Evolutionary conservation across 1,284 basidiomycete species (phyloP).

Genomic region (Naganishia sp.): DNA sequence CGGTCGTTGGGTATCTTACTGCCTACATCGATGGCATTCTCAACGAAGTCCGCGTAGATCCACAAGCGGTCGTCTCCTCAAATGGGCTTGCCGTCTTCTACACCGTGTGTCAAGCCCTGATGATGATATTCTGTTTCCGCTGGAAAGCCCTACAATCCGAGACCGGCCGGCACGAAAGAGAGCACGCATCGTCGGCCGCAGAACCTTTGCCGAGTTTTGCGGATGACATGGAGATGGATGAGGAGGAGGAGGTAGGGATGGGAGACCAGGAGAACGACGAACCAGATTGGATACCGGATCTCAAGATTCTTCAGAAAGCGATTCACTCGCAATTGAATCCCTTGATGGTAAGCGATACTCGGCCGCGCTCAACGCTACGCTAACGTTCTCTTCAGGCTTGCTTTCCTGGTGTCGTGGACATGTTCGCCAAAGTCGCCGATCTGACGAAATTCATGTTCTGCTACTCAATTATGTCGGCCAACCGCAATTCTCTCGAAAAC

Average conservation of each 20-base stretch:
- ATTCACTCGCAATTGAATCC: conserved; percentile 86
- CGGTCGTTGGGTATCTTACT: conserved; percentile 79
- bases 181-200: conserved; percentile 44
- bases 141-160: conserved; percentile 63
- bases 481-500: conserved; percentile 54
- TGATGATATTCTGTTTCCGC: conserved; percentile 97
- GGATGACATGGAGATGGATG: conserved; percentile 52
- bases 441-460: conserved; percentile 92
- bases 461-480: conserved; percentile 87
- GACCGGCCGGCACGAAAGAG: conserved; percentile 4
- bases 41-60: conserved; percentile 64
- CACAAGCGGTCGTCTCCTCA: conserved; percentile 51
- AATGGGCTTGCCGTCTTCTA: conserved; percentile 74
- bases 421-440: conserved; percentile 93
- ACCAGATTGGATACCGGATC: conserved; percentile 78
- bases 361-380: not conserved
- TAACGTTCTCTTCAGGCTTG: conserved; percentile 63
- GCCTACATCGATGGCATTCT: conserved; percentile 76
- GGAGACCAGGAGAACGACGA: conserved; percentile 48
- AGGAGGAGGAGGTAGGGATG: conserved; percentile 16
- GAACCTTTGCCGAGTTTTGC: conserved; percentile 59
- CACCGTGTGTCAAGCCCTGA: conserved; percentile 87
- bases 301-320: conserved; percentile 77
- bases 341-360: conserved; percentile 64
- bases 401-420: conserved; percentile 83